These are phyloP conservation scores for Globisporangium mamillatum DNA, from an alignment of 352 stramenopile species.

Conservation along the genomic window DNA sequence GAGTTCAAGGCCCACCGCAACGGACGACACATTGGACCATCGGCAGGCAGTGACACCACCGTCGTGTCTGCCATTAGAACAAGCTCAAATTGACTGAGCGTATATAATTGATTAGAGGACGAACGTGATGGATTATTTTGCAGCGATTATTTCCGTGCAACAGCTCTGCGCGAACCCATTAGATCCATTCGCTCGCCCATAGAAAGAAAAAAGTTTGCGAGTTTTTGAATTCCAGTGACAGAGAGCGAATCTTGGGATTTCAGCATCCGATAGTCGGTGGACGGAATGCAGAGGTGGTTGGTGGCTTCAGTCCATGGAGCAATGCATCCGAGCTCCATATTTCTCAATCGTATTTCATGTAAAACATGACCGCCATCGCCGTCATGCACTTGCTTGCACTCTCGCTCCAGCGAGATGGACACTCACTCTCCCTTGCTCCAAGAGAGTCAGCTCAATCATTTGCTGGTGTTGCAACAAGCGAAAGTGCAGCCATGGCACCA, in stretches of 20 bases:
- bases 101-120: not conserved
- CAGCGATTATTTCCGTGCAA: not conserved
- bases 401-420: constrained; percentile 4
- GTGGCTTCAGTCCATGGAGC: not conserved
- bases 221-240: not conserved
- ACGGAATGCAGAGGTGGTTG: not conserved
- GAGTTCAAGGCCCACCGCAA: not conserved
- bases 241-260: not conserved
- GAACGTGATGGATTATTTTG: not conserved
- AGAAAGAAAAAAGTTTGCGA: not conserved
- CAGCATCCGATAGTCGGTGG: not conserved
- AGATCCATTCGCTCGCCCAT: not conserved
- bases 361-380: not conserved
- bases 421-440: not conserved
- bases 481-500: not conserved
- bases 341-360: not conserved
- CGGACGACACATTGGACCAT: not conserved
- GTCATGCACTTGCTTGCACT: not conserved
- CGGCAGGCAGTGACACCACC: not conserved
- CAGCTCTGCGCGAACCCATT: not conserved
- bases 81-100: not conserved
- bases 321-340: not conserved
- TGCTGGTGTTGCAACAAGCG: not conserved
- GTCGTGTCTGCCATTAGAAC: not conserved
- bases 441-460: constrained; percentile 7